phyloP scores from a whole-genome alignment of 139 green algal genomes.

The Nannochloris sp. region DNA sequence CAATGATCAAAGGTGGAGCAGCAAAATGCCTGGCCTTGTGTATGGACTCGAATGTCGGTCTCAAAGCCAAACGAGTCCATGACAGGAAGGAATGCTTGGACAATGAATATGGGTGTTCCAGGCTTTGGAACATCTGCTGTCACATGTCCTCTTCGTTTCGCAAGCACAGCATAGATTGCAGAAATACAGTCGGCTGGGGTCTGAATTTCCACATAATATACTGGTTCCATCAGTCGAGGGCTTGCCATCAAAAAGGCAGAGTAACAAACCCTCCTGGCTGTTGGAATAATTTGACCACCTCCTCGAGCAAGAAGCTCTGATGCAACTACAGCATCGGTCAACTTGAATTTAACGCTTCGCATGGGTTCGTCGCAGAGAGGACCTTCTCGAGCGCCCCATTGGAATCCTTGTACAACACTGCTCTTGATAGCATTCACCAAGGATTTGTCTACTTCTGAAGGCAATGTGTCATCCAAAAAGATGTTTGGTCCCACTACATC shows the following conservation, averaged over 20 bases:
- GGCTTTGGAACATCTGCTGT: conserved; percentile 70
- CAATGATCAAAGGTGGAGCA: conserved; percentile 94
- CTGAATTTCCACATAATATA: conserved; percentile 63
- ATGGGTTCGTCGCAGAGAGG: conserved; percentile 97
- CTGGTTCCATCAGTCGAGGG: conserved; percentile 94
- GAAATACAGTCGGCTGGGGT: conserved; percentile 85
- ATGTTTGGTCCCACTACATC: conserved; percentile 80
- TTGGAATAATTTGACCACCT: conserved; percentile 85
- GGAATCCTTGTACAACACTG: conserved; percentile 89
- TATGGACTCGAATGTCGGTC: conserved; percentile 96
- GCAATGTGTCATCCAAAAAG: conserved; percentile 91
- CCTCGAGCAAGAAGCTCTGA: conserved; percentile 68
- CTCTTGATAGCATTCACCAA: conserved; percentile 73
- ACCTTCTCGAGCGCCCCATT: conserved; percentile 92
- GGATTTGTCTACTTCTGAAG: conserved; percentile 84
- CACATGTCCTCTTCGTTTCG: conserved; percentile 89
- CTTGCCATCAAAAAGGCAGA: conserved; percentile 95
- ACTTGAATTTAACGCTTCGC: conserved; percentile 95
- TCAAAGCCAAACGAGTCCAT: conserved; percentile 98
- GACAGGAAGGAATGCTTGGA: conserved; percentile 88
- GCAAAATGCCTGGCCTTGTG: conserved; percentile 95
- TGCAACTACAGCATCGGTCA: conserved; percentile 56
- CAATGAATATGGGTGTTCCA: conserved; percentile 80
- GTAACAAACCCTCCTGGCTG: conserved; percentile 77
- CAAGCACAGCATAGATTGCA: conserved; percentile 94